Evolutionary conservation across 176 grass and related monocot genomes (phyloP).

Genomic region (Bromus sterilis): DNA sequence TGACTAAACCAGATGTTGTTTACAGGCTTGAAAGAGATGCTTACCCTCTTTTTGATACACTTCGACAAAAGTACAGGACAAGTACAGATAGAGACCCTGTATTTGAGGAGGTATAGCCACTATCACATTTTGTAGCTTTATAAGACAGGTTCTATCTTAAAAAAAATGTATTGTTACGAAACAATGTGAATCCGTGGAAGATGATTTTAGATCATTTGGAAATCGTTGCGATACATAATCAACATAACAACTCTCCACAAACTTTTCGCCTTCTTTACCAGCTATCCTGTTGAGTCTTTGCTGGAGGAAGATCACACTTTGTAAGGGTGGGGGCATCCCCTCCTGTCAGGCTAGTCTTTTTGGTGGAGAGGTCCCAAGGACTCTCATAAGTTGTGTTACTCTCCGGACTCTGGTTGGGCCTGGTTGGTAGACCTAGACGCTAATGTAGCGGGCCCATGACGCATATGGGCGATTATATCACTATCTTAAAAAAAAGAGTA

Average conservation of each 20-base stretch:
- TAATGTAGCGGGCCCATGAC: too few species aligned
- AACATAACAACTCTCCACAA: neutral
- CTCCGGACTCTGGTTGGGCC: too few species aligned
- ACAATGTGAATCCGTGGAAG: neutral
- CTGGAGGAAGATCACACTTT: too few species aligned
- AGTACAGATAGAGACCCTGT: slow-evolving; percentile 81
- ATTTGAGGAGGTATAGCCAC: slow-evolving; percentile 69
- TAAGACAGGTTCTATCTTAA: neutral
- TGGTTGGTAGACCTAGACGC: too few species aligned
- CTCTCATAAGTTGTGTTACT: too few species aligned
- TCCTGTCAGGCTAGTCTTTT: too few species aligned
- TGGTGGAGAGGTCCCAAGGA: too few species aligned
- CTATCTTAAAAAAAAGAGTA: neutral
- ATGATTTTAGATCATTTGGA: slow-evolving; percentile 2
- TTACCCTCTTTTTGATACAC: slow-evolving; percentile 80
- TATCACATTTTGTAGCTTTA: neutral
- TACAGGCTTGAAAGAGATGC: slow-evolving; percentile 96
- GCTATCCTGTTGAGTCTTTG: too few species aligned
- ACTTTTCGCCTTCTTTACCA: neutral
- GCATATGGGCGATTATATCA: too few species aligned
- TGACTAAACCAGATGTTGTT: slow-evolving; percentile 18
- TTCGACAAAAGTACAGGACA: slow-evolving; percentile 81
- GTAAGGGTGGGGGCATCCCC: too few species aligned
- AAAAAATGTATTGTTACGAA: neutral
- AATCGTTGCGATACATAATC: neutral